phyloP scores from a whole-genome alignment of 2,329 filamentous ascomycete species.

The Aquanectria penicillioides region DNA sequence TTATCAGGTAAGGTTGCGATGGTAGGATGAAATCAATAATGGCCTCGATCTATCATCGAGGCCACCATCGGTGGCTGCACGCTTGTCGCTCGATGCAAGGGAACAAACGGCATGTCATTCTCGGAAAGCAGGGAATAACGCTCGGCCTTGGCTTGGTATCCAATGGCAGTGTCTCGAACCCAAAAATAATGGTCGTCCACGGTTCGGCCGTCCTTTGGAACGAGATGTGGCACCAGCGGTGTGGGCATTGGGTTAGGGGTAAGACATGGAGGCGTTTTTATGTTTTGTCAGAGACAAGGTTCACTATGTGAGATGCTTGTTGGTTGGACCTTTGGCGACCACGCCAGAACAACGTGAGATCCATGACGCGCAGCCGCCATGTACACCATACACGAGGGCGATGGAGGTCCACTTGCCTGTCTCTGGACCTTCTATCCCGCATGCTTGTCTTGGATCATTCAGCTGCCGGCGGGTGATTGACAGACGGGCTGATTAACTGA shows the following conservation, averaged over 20 bases:
- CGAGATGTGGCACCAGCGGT: slow-evolving; percentile 1
- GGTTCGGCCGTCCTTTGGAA: not conserved
- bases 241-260: slow-evolving; percentile 7
- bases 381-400: not conserved
- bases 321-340: not conserved
- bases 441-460: slow-evolving; percentile 6
- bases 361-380: slow-evolving; percentile 5
- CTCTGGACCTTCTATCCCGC: not conserved
- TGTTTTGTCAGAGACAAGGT: slow-evolving; percentile 18
- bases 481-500: too few species aligned
- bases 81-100: not conserved
- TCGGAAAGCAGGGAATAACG: not conserved
- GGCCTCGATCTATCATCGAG: not conserved
- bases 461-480: not conserved
- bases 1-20: not conserved
- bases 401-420: not conserved
- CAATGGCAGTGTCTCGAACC: slow-evolving; percentile 3
- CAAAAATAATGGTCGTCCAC: not conserved
- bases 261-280: slow-evolving; percentile 19
- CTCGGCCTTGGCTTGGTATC: not conserved
- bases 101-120: not conserved
- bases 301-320: slow-evolving; percentile 12
- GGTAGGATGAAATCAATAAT: too few species aligned
- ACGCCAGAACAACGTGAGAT: slow-evolving; percentile 16
- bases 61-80: not conserved